Evolutionary conservation across 2,329 filamentous ascomycete genomes (phyloP), one percentile per base, ranked within the genome.

Genomic region (Phyllosticta capitalensis): DNA sequence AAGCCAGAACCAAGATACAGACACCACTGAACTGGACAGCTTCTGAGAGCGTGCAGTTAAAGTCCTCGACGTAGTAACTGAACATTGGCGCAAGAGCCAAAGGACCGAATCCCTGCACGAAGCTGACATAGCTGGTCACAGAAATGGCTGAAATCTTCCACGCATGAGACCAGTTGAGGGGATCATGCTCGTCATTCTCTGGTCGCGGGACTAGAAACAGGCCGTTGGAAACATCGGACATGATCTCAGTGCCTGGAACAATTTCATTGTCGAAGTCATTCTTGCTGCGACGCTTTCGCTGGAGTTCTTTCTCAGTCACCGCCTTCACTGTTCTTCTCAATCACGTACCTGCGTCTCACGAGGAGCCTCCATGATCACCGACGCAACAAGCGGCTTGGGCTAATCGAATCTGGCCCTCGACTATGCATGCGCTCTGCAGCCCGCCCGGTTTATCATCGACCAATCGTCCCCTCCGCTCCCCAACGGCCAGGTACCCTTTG

Each of bases 71-170:
- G 61, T 84, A 76, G 56, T 81, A 74, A 0, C 76, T 78, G 68
- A 87, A 85, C 80, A 85, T 83, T 9, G 84, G 77, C 1, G 79
- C 79, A 9, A 83, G 68, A 9, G 81, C 76, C 14, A 84, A 67
- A 0, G 81, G 81, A 0, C 81, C 81, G 57, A 83, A 75, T 1
- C 79, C 80, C 65, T 83, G 80, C 1, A 71, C 75, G 65, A 83
- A 83, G 1, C 77, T 76, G 2, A 77, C 77, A 55, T 73, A 70
- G 4, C 76, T 76, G 0, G 76, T 66, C 2, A 80, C 69, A 1
- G 68, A 68, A 61, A 83, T 81, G 45, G 76, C 75, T 6, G 74
- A 71, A n/a, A 74, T 66, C 63, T 81, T 81, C 77, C 78, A 80
- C 26, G 69, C 68, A 1, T 67, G 66, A 30, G 66, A 75, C 79